Percentiles rank a stretch among this genome's conserved stretches.
These are phyloP conservation scores for Talaromyces adpressus DNA, from an alignment of 495 filamentous ascomycete genomes.

Conservation along the genomic window DNA sequence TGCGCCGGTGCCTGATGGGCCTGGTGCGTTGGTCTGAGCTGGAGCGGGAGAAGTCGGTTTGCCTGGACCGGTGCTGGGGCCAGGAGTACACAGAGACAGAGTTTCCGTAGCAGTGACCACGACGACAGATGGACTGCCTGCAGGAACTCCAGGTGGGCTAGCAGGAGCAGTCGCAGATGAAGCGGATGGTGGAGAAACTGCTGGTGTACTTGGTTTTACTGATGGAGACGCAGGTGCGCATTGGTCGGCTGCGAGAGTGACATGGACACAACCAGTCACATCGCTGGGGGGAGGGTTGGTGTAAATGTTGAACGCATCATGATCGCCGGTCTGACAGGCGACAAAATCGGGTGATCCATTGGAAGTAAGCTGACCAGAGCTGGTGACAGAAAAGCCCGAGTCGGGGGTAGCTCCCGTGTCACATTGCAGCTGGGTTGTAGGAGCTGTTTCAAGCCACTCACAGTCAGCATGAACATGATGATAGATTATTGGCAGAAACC, in stretches of 20 bases:
- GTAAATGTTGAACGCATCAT: conserved; percentile 46
- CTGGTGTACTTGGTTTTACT: neutral
- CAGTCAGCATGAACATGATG: conserved; percentile 13
- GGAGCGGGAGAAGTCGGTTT: conserved; percentile 7
- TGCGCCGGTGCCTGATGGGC: conserved; percentile 2
- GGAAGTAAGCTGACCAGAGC: conserved; percentile 38
- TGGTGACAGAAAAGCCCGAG: conserved; percentile 41
- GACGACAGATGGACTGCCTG: conserved; percentile 3
- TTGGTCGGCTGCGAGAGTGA: conserved; percentile 41
- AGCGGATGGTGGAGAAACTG: neutral
- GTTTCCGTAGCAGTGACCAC: conserved; percentile 15
- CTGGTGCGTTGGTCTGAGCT: conserved; percentile 7
- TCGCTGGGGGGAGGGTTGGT: conserved; percentile 34
- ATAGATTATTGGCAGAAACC: neutral
- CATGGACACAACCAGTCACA: conserved; percentile 36
- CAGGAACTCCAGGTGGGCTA: neutral
- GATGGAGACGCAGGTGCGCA: conserved; percentile 18
- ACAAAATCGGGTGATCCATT: conserved; percentile 41
- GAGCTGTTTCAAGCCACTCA: conserved; percentile 24
- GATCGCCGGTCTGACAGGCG: conserved; percentile 45
- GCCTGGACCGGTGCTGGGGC: neutral
- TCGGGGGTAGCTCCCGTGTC: conserved; percentile 42
- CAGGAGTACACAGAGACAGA: conserved; percentile 14
- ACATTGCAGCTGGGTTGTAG: conserved; percentile 59
- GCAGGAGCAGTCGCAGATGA: neutral